Evolutionary conservation across 306 rosid species (phyloP).

Genomic region (Benincasa hispida): DNA sequence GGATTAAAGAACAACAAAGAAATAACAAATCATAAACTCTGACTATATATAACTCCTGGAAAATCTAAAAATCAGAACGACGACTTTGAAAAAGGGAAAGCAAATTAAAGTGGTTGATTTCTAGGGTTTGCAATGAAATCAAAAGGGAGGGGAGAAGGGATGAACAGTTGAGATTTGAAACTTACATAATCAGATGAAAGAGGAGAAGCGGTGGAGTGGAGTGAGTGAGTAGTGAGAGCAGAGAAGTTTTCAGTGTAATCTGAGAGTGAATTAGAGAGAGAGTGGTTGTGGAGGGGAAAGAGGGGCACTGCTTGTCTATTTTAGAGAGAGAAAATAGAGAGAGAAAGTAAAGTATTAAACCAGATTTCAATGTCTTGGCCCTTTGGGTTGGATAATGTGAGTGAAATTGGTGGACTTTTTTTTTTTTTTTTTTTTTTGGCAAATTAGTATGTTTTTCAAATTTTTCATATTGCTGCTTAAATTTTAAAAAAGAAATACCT

Average conservation of each 20-base stretch:
- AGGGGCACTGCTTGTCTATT: neutral
- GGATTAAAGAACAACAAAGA: neutral
- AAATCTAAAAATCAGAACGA: neutral
- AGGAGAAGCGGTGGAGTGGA: neutral
- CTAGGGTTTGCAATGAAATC: constrained; percentile 7
- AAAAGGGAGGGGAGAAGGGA: neutral
- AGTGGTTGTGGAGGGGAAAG: neutral
- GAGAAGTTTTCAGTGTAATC: neutral
- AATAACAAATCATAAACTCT: neutral
- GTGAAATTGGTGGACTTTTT: neutral
- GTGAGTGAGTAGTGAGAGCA: neutral
- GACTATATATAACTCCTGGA: neutral
- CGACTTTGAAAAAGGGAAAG: neutral
- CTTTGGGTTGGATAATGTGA: neutral
- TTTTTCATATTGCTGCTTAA: no score
- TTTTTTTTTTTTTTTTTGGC: neutral
- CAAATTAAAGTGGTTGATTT: neutral
- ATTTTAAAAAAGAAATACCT: no score
- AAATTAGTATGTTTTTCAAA: neutral
- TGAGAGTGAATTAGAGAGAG: neutral
- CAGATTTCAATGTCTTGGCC: neutral
- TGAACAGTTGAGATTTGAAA: neutral
- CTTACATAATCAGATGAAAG: neutral
- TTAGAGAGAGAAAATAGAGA: neutral
- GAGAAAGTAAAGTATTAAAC: neutral